These are phyloP conservation scores for Cucurbita ficifolia DNA, from an alignment of 306 rosid species.

Conservation along the genomic window DNA sequence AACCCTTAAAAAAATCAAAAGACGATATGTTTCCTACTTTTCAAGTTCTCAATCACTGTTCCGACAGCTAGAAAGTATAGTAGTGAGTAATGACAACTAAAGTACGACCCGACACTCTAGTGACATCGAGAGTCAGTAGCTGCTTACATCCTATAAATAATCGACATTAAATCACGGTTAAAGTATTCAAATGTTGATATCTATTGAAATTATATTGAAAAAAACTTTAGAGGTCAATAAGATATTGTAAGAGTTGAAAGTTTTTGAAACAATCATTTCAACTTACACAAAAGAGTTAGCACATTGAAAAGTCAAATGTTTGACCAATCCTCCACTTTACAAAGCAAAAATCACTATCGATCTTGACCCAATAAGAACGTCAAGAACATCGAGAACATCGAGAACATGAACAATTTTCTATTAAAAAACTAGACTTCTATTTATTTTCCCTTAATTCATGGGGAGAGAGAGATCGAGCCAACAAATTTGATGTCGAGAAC, in stretches of 20 bases:
- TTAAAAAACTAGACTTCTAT: background rate
- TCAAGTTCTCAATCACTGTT: background rate
- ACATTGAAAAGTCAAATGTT: background rate
- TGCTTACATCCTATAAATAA: no score
- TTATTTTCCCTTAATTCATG: background rate
- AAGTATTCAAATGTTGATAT: no score
- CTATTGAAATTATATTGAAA: no score
- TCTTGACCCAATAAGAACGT: background rate
- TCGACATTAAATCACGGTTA: no score
- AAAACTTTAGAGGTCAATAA: no score
- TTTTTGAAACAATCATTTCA: background rate
- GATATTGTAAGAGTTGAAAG: background rate
- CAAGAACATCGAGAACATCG: no score
- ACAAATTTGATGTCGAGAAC: background rate
- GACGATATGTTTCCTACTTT: background rate
- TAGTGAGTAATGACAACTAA: no score
- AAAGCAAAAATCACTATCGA: background rate
- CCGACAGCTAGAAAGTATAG: no score
- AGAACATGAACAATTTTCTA: background rate
- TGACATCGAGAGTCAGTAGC: no score
- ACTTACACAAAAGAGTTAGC: background rate
- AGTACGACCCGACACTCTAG: no score
- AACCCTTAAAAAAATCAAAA: background rate
- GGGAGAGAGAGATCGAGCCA: background rate
- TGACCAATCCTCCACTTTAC: background rate